Evolutionary conservation across 805 yeast species (phyloP), one percentile per base, ranked within the genome.

Genomic region (Brettanomyces sp.): DNA sequence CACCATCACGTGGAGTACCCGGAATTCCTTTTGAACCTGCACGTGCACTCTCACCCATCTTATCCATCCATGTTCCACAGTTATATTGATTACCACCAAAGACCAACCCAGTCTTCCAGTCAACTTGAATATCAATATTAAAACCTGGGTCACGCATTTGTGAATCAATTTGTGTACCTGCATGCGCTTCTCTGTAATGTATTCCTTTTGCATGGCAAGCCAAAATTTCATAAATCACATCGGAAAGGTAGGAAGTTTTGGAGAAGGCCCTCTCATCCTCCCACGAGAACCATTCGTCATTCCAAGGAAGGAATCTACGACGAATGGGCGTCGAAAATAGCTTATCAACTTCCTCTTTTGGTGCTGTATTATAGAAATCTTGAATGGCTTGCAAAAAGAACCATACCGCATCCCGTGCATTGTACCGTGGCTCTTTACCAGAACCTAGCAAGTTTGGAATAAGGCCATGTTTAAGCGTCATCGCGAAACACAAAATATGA

Each of bases 21-120:
- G 99, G 99, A 34, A 77, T 70, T n/a, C 99, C 99, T 54, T 82
- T 85, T 48, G 79, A 82, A 1, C 84, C 82, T 0, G 98, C 96
- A 46, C 66, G 72, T 34, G 64, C 79, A 57, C 95, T 85, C 67
- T 93, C 98, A 24, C 99, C 99, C 98, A 91, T 91, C 67, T 91
- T 91, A 66, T 91, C 99, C 96, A 90, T 91, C 99, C 99, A 91
- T 0, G 99, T 93, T 22, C 99, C 99, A 68, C 99, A 91, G 60
- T 91, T 91, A 62, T 67, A 78, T 63, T 85, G 95, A 42, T 86
- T 85, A 2, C 99, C 98, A 41, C 98, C 99, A 62, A 79, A 84
- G 4, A 90, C 69, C 30, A 93, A 67, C 1, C 99, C 99, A 11
- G 85, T 89, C 0, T 68, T 57, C 97, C 97, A 91, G 61, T 91